Evolutionary conservation across 108 stramenopile species (phyloP).

Genomic region (Cyclotella atomus): DNA sequence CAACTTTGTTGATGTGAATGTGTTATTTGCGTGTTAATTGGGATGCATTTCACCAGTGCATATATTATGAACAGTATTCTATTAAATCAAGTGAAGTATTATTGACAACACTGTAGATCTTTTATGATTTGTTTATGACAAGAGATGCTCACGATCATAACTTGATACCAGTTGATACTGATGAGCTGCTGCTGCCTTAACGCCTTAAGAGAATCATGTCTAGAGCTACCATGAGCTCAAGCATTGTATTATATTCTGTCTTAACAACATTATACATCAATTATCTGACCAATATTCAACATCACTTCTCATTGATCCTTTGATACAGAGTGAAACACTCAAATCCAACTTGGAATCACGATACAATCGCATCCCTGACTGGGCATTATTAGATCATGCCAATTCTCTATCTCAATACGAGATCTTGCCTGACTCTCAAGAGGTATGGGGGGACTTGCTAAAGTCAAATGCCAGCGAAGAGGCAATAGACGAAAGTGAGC

Average conservation of each 20-base stretch:
- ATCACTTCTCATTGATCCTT: too few relatives aligned
- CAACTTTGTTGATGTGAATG: neutral
- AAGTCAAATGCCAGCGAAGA: slow-evolving; percentile 2
- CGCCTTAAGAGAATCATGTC: too few relatives aligned
- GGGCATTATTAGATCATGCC: slow-evolving; percentile 34
- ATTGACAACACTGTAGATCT: too few relatives aligned
- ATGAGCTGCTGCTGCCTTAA: too few relatives aligned
- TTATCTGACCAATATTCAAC: too few relatives aligned
- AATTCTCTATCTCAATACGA: slow-evolving; percentile 3
- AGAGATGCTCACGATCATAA: too few relatives aligned
- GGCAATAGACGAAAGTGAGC: neutral
- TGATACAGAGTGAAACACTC: slow-evolving; percentile 74
- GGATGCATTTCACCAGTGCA: neutral
- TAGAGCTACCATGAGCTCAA: too few relatives aligned
- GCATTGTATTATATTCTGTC: too few relatives aligned
- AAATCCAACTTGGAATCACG: slow-evolving; percentile 56
- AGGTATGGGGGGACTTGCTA: neutral
- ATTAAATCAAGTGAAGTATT: too few relatives aligned
- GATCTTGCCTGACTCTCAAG: neutral
- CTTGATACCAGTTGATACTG: too few relatives aligned
- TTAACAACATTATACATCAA: too few relatives aligned
- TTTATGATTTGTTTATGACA: too few relatives aligned
- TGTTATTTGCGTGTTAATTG: neutral
- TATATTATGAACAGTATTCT: neutral
- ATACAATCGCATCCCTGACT: slow-evolving; percentile 65